Percentiles rank a stretch among this genome's conserved stretches.
phyloP scores from a whole-genome alignment of 768 basidiomycete species.

The Pulveroboletus sp. region DNA sequence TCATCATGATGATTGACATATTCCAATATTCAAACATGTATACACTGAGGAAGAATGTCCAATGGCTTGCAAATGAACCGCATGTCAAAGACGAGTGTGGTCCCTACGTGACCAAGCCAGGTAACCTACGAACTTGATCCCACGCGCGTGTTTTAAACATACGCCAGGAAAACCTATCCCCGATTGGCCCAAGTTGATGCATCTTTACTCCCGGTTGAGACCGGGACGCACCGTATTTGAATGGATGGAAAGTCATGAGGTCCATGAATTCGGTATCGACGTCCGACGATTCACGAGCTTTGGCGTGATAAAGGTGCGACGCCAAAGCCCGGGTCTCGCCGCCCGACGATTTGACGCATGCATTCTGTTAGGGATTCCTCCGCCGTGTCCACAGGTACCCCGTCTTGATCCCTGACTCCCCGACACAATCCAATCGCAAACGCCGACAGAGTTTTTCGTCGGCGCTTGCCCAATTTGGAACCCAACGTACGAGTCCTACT shows the following conservation, averaged over 20 bases:
- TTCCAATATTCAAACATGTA: conserved; percentile 99
- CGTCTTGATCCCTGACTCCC: conserved; percentile 50
- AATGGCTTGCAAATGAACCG: conserved; percentile 80
- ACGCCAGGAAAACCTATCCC: conserved; percentile 52
- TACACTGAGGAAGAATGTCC: conserved; percentile 79
- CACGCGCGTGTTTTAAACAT: conserved; percentile 1
- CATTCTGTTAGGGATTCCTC: conserved; percentile 67
- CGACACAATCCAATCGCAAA: conserved; percentile 19
- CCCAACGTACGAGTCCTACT: conserved; percentile 7
- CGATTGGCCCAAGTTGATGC: conserved; percentile 84
- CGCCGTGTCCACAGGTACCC: conserved; percentile 94
- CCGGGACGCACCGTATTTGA: conserved; percentile 79
- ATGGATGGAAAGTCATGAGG: conserved; percentile 80
- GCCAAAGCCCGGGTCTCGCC: not conserved
- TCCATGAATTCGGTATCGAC: conserved; percentile 76
- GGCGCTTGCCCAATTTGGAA: conserved; percentile 9
- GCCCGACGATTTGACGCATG: not conserved
- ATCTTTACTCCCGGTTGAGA: conserved; percentile 81
- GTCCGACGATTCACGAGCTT: conserved; percentile 93
- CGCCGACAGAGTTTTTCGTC: conserved; percentile 31
- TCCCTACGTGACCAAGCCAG: conserved; percentile 79
- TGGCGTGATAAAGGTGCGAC: conserved; percentile 87
- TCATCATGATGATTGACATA: conserved; percentile 94
- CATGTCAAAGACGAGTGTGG: conserved; percentile 91
- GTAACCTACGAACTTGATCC: conserved; percentile 31